phyloP scores from a whole-genome alignment of 2,329 filamentous ascomycete genomes.

The Neopestalotiopsis sp. region DNA sequence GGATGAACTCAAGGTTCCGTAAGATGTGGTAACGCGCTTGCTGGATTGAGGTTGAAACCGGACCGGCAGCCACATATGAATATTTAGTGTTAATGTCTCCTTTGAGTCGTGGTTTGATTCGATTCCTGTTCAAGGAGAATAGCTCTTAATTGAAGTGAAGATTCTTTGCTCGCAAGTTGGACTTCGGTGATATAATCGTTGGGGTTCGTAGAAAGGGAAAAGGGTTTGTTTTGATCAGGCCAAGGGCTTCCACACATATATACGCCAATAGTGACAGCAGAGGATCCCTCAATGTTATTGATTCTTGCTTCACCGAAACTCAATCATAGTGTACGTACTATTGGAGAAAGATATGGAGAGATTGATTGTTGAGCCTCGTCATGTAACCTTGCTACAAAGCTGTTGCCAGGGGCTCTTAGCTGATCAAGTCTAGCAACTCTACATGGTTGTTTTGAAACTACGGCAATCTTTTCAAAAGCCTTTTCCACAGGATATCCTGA shows the following conservation, averaged over 20 bases:
- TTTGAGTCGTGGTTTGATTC: neutral
- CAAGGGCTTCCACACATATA: constrained; percentile 15
- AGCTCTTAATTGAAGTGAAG: neutral
- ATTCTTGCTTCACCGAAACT: constrained; percentile 12
- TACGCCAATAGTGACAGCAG: neutral
- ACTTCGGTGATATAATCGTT: constrained; percentile 18
- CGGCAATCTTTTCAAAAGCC: constrained; percentile 19
- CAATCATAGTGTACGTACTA: constrained; percentile 17
- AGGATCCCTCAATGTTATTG: neutral
- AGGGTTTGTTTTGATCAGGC: constrained; percentile 17
- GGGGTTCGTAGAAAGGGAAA: constrained; percentile 13
- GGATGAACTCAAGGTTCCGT: neutral
- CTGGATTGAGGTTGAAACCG: neutral
- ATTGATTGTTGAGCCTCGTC: constrained; percentile 11
- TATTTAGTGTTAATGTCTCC: neutral
- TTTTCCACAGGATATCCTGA: constrained; percentile 13
- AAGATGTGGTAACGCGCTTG: neutral
- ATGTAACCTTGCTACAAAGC: constrained; percentile 18
- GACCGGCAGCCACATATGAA: neutral
- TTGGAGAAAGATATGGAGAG: constrained; percentile 5
- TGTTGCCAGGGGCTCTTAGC: constrained; percentile 13
- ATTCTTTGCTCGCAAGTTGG: constrained; percentile 16
- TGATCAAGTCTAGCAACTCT: constrained; percentile 3
- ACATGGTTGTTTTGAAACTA: constrained; percentile 18
- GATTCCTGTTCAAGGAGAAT: neutral